phyloP scores from a whole-genome alignment of 176 grass and related monocot species.

The barley (Hordeum vulgare) region DNA sequence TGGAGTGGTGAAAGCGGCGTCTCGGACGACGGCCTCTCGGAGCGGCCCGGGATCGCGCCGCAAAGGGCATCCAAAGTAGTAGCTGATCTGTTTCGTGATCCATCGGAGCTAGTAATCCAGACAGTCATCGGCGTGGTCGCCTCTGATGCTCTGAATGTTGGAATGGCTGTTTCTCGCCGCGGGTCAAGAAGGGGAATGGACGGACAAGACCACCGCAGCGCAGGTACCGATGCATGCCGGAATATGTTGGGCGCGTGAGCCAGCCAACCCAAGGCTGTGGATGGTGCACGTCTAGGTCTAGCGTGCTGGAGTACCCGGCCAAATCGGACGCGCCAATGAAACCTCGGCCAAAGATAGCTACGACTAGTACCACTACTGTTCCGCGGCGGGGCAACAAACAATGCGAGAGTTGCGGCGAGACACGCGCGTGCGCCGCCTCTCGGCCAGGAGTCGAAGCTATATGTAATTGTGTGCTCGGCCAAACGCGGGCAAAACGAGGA shows the following conservation, averaged over 20 bases:
- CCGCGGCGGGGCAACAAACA: background rate
- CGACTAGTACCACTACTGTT: too few relatives aligned
- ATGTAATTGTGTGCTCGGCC: background rate
- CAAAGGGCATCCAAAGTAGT: constrained; percentile 6
- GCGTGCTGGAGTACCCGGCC: background rate
- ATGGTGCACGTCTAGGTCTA: background rate
- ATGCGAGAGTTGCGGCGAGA: background rate
- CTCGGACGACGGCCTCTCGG: constrained; percentile 23
- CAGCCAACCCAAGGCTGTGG: background rate
- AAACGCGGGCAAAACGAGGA: background rate
- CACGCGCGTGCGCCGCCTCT: background rate
- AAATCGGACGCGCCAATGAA: background rate
- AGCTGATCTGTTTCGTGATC: background rate
- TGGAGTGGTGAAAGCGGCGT: constrained; percentile 6
- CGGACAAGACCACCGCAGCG: background rate
- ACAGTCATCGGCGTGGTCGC: background rate
- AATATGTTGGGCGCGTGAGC: background rate
- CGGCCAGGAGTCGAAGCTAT: background rate
- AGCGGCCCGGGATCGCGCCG: background rate
- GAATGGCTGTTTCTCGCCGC: background rate
- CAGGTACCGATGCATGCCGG: background rate
- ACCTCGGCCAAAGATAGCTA: background rate
- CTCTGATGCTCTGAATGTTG: background rate
- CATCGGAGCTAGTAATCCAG: too few relatives aligned
- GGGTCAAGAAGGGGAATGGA: background rate